Percentiles rank a stretch among this genome's conserved stretches.
These are phyloP conservation scores for Colletotrichum sojae DNA, from an alignment of 2,329 filamentous ascomycete genomes.

Conservation along the genomic window DNA sequence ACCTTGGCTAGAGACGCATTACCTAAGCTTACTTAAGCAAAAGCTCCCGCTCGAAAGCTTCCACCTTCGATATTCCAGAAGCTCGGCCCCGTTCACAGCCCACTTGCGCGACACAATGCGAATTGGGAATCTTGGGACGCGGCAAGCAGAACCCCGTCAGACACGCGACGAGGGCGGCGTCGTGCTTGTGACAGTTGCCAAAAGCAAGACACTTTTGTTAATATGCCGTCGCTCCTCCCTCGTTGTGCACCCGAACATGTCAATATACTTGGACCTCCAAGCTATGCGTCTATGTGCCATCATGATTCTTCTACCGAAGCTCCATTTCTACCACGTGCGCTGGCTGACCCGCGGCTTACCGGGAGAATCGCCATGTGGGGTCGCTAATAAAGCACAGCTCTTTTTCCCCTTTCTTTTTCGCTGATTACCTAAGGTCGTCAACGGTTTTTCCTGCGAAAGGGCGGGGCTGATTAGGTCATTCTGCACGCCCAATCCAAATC, in stretches of 20 bases:
- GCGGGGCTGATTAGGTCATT: slow-evolving; percentile 35
- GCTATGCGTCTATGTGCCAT: not conserved
- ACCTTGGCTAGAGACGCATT: too few relatives aligned
- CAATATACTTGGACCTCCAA: too few relatives aligned
- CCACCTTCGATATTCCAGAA: slow-evolving; percentile 24
- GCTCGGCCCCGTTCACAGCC: slow-evolving; percentile 14
- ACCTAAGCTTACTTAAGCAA: too few relatives aligned
- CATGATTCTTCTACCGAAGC: too few relatives aligned
- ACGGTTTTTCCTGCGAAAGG: not conserved
- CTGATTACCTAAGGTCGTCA: not conserved
- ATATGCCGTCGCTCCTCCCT: not conserved
- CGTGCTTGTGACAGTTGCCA: not conserved
- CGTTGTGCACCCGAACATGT: not conserved
- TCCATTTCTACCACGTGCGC: not conserved
- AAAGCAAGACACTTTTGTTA: not conserved
- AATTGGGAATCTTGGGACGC: slow-evolving; percentile 13
- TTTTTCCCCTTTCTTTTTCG: not conserved
- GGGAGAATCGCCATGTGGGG: slow-evolving; percentile 17
- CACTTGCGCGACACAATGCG: slow-evolving; percentile 27
- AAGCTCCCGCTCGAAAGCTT: too few relatives aligned
- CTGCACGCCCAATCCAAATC: slow-evolving; percentile 22
- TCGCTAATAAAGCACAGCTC: slow-evolving; percentile 1
- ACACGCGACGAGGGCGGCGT: not conserved
- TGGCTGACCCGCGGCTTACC: not conserved
- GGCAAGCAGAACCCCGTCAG: not conserved